Percentiles rank a stretch among this genome's conserved stretches.
Evolutionary conservation across 163 green algal genomes (phyloP).

Genomic region (Chloroidium sp.): DNA sequence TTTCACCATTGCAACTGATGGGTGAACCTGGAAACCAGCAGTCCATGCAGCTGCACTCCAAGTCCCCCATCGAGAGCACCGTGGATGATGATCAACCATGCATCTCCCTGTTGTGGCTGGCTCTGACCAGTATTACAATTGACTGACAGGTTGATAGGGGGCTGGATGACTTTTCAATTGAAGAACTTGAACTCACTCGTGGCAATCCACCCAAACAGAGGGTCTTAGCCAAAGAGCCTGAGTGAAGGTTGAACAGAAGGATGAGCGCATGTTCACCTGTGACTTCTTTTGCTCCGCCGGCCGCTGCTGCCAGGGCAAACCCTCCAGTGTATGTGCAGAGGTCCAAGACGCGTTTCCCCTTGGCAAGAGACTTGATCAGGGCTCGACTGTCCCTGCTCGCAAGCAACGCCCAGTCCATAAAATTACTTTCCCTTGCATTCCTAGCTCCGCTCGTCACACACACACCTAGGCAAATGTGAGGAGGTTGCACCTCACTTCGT

Average conservation of each 20-base stretch:
- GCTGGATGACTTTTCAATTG: neutral
- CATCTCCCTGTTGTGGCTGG: neutral
- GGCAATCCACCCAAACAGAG: neutral
- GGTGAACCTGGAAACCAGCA: too few relatives aligned
- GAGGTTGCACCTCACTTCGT: too few relatives aligned
- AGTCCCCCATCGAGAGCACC: too few relatives aligned
- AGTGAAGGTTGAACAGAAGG: neutral
- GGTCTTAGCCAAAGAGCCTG: neutral
- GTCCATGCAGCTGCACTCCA: too few relatives aligned
- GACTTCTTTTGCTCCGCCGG: slow-evolving; percentile 49
- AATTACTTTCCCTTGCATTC: too few relatives aligned
- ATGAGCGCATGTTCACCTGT: slow-evolving; percentile 23
- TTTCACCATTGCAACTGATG: too few relatives aligned
- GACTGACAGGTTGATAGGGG: neutral
- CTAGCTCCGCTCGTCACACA: too few relatives aligned
- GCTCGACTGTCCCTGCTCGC: too few relatives aligned
- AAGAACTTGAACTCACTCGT: neutral
- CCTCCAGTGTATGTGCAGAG: slow-evolving; percentile 86
- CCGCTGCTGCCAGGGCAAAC: slow-evolving; percentile 67
- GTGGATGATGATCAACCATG: slow-evolving; percentile 27
- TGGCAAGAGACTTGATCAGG: too few relatives aligned
- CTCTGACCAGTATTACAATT: neutral
- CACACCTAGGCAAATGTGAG: too few relatives aligned
- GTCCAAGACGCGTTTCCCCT: slow-evolving; percentile 43
- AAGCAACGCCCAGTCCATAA: too few relatives aligned